These are phyloP conservation scores for Chlamydomonas sp. DNA, from an alignment of 139 green algal genomes.

Conservation along the genomic window DNA sequence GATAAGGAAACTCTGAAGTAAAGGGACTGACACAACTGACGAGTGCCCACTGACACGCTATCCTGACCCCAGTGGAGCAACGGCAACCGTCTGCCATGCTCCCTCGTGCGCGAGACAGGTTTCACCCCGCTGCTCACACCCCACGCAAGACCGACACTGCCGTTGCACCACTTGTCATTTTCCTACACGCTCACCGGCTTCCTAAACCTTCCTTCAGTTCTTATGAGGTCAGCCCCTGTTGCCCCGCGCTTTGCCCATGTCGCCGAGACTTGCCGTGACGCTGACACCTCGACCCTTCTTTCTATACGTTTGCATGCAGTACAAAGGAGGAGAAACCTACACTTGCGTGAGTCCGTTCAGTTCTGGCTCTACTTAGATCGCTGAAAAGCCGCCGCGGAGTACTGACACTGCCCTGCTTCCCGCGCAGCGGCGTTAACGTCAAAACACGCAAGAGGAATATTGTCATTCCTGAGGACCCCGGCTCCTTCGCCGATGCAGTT, in stretches of 20 bases:
- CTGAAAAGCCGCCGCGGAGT: neutral
- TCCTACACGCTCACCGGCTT: neutral
- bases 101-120: no score
- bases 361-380: neutral
- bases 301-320: conserved; percentile 49
- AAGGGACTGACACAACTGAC: no score
- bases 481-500: conserved; percentile 92
- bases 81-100: no score
- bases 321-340: conserved; percentile 91
- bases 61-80: no score
- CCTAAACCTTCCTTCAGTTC: neutral
- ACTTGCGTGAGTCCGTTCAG: conserved; percentile 80
- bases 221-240: neutral
- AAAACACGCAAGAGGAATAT: conserved; percentile 99
- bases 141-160: no score
- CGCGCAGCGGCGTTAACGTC: conserved; percentile 87
- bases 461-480: conserved; percentile 91
- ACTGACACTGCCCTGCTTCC: neutral
- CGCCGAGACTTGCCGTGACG: neutral
- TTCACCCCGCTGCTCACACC: no score
- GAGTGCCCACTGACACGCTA: no score
- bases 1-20: no score
- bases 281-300: neutral
- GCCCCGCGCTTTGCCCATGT: neutral
- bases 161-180: no score